phyloP scores from a whole-genome alignment of 768 basidiomycete genomes.

The Termitomyces sp. region DNA sequence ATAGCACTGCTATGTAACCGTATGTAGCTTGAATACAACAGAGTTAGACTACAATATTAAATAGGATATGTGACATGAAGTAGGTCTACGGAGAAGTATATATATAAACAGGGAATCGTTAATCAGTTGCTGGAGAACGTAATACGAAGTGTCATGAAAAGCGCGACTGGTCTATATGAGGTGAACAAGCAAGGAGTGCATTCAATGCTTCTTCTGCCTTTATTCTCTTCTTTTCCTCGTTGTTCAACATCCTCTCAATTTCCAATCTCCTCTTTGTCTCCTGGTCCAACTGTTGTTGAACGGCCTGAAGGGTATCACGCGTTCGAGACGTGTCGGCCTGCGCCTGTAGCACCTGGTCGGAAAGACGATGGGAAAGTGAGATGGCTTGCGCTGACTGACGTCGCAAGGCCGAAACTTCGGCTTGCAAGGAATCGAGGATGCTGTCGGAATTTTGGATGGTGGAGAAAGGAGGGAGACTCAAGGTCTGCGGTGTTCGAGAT shows the following conservation, averaged over 20 bases:
- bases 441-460: slow-evolving; percentile 36
- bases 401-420: slow-evolving; percentile 61
- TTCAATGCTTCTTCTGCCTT: slow-evolving; percentile 49
- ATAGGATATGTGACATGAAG: neutral
- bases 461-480: slow-evolving; percentile 42
- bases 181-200: slow-evolving; percentile 26
- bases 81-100: neutral
- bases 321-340: slow-evolving; percentile 58
- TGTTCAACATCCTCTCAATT: slow-evolving; percentile 48
- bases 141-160: neutral
- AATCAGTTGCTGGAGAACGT: neutral
- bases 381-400: slow-evolving; percentile 68
- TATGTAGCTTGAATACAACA: neutral
- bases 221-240: slow-evolving; percentile 43
- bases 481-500: slow-evolving; percentile 25
- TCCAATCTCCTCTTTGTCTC: slow-evolving; percentile 57
- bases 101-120: neutral
- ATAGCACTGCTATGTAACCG: too few relatives aligned
- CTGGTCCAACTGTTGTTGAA: slow-evolving; percentile 58
- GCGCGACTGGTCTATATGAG: neutral
- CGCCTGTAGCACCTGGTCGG: slow-evolving; percentile 67
- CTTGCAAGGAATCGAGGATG: slow-evolving; percentile 58
- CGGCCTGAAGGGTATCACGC: slow-evolving; percentile 48
- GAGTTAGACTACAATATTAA: neutral
- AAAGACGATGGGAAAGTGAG: slow-evolving; percentile 58